Conservation (phyloP, 225 moss, liverwort and hornwort species). For the Polytrichum formosum region DNA sequence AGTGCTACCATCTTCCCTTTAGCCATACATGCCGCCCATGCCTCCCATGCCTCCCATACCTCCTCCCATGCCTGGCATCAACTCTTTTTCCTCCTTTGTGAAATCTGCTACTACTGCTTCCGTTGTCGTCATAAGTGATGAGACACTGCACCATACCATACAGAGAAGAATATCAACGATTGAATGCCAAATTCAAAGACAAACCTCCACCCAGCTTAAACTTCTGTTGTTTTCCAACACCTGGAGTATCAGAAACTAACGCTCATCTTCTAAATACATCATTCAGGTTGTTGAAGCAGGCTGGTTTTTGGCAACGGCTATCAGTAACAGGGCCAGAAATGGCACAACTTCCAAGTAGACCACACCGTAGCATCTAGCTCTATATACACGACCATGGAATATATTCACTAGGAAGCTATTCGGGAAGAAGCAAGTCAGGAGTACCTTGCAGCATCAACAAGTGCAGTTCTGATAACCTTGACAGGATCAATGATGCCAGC, state of each 20-base stretch:
- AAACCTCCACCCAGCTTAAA: no score
- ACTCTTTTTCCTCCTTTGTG: conserved; percentile 40
- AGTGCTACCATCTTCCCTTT: neutral
- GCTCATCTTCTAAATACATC: no score
- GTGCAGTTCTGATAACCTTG: conserved; percentile 53
- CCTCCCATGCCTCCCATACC: conserved; percentile 36
- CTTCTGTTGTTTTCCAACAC: no score
- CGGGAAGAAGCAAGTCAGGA: conserved; percentile 1
- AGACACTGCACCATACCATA: conserved; percentile 27
- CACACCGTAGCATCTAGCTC: neutral
- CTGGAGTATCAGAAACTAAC: no score
- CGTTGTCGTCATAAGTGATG: conserved; percentile 43
- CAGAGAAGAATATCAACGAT: neutral
- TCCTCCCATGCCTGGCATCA: conserved; percentile 26
- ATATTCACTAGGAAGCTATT: neutral
- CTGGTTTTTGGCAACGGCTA: no score
- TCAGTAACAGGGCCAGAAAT: no score
- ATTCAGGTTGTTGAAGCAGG: no score
- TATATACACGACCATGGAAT: no score
- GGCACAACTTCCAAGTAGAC: neutral
- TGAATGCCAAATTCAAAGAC: no score
- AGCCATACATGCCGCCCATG: conserved; percentile 2
- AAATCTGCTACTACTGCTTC: conserved; percentile 39
- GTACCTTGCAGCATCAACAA: conserved; percentile 45
- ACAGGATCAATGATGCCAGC: conserved; percentile 57